Conservation (phyloP, 1,284 basidiomycete genomes). For the Irpex lacteus region DNA sequence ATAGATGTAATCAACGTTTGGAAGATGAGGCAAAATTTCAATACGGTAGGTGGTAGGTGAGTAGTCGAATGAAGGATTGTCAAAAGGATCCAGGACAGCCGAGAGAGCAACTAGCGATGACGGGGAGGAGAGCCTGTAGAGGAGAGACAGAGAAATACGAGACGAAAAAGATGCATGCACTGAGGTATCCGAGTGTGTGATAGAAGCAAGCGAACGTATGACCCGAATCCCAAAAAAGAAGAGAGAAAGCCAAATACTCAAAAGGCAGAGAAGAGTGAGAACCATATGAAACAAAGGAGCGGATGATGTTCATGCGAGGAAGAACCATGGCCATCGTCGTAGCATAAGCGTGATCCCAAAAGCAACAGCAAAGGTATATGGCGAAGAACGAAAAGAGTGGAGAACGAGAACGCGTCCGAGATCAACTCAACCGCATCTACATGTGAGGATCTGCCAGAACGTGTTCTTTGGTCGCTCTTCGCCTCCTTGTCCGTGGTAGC, state of each 20-base stretch:
- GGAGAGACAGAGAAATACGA: slow-evolving; percentile 12
- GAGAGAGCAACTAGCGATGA: slow-evolving; percentile 18
- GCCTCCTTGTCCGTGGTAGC: slow-evolving; percentile 55
- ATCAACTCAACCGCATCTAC: slow-evolving; percentile 59
- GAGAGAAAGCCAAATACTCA: slow-evolving; percentile 20
- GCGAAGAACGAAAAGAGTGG: slow-evolving; percentile 3
- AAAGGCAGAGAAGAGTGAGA: neutral
- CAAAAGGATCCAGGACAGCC: neutral
- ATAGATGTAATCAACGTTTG: slow-evolving; percentile 3
- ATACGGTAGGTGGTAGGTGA: slow-evolving; percentile 13
- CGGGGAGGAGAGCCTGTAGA: neutral
- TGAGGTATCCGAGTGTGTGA: slow-evolving; percentile 17
- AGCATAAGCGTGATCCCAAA: slow-evolving; percentile 6
- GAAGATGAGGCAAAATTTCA: slow-evolving; percentile 16
- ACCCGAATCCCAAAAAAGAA: slow-evolving; percentile 9
- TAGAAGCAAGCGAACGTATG: slow-evolving; percentile 13
- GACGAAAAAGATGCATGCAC: slow-evolving; percentile 11
- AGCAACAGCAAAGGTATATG: slow-evolving; percentile 19
- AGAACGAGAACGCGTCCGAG: neutral
- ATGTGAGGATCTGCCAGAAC: slow-evolving; percentile 69
- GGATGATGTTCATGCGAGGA: neutral
- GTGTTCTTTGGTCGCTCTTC: slow-evolving; percentile 54
- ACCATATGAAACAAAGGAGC: slow-evolving; percentile 5
- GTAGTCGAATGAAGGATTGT: slow-evolving; percentile 1
- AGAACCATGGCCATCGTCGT: neutral